phyloP scores from a whole-genome alignment of 768 basidiomycete genomes.

The Termitomyces sp. region DNA sequence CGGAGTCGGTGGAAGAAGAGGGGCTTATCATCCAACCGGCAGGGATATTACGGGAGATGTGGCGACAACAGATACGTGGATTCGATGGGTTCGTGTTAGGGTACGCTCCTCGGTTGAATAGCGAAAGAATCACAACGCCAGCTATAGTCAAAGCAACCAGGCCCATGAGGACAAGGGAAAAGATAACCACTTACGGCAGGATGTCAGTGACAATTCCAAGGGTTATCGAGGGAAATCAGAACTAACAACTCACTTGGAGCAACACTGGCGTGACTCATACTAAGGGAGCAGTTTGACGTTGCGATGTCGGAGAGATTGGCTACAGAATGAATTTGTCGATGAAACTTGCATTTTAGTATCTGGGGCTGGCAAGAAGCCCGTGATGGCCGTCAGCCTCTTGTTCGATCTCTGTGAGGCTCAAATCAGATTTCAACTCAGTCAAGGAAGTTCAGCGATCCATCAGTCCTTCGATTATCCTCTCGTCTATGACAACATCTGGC shows the following conservation, averaged over 20 bases:
- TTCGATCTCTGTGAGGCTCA: neutral
- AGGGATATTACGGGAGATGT: neutral
- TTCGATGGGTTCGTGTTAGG: neutral
- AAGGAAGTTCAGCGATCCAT: neutral
- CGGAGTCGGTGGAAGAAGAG: conserved; percentile 4
- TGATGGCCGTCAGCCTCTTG: neutral
- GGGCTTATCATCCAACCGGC: conserved; percentile 5
- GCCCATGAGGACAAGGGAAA: conserved; percentile 7
- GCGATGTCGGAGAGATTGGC: neutral
- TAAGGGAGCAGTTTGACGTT: neutral
- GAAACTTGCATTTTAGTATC: neutral
- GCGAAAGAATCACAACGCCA: conserved; percentile 8
- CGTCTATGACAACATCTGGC: neutral
- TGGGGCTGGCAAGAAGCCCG: neutral
- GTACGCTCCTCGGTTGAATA: neutral
- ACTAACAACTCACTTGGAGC: neutral
- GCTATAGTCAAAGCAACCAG: conserved; percentile 8
- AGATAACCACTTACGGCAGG: conserved; percentile 4
- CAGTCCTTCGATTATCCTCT: neutral
- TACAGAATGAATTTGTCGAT: neutral
- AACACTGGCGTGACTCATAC: neutral
- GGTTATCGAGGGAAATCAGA: neutral
- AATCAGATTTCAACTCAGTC: too few species aligned
- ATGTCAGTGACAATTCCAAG: neutral
- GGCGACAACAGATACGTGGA: neutral